Base-by-base conservation (phyloP, 129 eudicot genomes). In the Centrapalus pauciflorus region DNA sequence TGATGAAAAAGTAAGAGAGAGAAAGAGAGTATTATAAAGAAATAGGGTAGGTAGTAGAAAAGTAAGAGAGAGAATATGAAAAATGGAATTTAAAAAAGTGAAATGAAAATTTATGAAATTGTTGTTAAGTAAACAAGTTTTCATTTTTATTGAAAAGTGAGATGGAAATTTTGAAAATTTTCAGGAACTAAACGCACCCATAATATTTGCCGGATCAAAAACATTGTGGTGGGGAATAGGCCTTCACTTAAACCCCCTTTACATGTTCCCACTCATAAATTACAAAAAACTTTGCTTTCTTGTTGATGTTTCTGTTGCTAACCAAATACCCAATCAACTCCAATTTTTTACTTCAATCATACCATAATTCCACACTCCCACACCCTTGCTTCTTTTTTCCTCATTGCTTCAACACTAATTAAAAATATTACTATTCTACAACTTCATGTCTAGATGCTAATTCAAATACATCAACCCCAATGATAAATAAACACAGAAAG, bases 221-320 rank as follows among this genome's bases (percentile, higher is more conserved):
- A 73, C 71, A 73, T 27, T 52, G 24, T 63, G 71, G 70, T 72
- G 52, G 77, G 58, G 32, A 57, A 35, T 14, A 49, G 27, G 61
- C 50, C 38, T 34, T 21, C 68, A 46, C 26, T 72, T 51, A 64
- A 50, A 73, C 77, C 77, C 77, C 71, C 14, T 73, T 71, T 71
- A 73, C 77, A 73, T 63, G 71, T 73, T 73, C 30, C 64, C 71
- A 73, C 64, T 63, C 71, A 73, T 27, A 62, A 63, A 73, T 71
- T 73, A 73, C 77, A 52, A 62, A 63, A 0, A 11, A 63, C 71
- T 73, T 57, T 57, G 64, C n/a, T n/a, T n/a, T n/a, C n/a, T n/a
- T n/a, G n/a, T n/a, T n/a, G n/a, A n/a, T n/a, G n/a, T n/a, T n/a
- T n/a, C n/a, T n/a, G n/a, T n/a, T n/a, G n/a, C 64, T 57, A 41